Evolutionary conservation across 345 rosid genomes (phyloP), one percentile per base, ranked within the genome.

Genomic region (Limnanthes douglasii): DNA sequence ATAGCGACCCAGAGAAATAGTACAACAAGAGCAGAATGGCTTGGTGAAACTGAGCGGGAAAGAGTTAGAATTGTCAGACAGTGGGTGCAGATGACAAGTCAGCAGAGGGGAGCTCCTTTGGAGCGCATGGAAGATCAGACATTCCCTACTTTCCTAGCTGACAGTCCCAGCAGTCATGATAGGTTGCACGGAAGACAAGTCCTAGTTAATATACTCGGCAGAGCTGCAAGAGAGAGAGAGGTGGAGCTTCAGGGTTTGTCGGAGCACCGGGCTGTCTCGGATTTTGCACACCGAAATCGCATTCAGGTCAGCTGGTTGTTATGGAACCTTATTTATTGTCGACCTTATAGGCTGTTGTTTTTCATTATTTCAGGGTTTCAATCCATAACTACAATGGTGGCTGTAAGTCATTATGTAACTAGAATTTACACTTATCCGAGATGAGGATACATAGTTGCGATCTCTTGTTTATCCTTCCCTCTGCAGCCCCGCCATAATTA

Each of bases 211-310:
- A 64, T 92, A 59, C 96, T 92, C 47, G 57, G 62, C 68, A 81
- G 93, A 57, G 64, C 69, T 38, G 99, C 81, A 57, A 57, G 96
- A 51, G 96, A 92, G 60, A 73, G 99, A 47, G 96, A 73, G 32
- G 48, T 70, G 54, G 96, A 92, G 57, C 82, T 92, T 51, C 72
- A 85, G 66, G 85, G 76, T 33, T 59, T 92, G 69, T 54, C 68
- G 69, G 99, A 85, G 66, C 96, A 85, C 54, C 85, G 94, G 14
- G 90, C 99, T 46, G 99, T 85, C 41, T 85, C 96, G 26, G 96
- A 81, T 65, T 92, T 92, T 59, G 94, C 99, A 53, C 96, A 92
- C 54, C 99, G 99, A 29, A 85, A 75, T 45, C 83, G 96, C 52
- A 78, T 92, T 62, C 99, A 92, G 96, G 96, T 92, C 43, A 22